Base-by-base conservation (phyloP, 345 rosid genomes). In the Bruguiera sexangula region DNA sequence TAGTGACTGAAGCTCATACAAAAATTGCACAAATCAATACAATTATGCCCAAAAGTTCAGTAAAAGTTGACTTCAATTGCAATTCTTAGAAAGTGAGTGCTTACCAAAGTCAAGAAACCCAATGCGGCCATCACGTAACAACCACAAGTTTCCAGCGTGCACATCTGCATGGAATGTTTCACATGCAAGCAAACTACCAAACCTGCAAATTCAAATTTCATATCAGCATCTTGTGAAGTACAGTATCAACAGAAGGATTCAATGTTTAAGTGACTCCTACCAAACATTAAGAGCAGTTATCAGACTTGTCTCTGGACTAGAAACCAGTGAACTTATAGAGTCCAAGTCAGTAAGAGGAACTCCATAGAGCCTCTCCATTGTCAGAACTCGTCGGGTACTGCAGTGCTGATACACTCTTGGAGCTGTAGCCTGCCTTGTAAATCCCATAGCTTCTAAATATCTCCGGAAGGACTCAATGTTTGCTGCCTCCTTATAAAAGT, bases 141-240 rank as follows among this genome's bases (percentile, higher is more conserved):
- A 60, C 98, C 97, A 91, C 73, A 91, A 82, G 83, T 94, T 94
- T 69, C 98, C 97, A 1, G 97, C 98, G 77, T 94, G 98, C 29
- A 94, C 98, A 89, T 94, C 98, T 73, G 98, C 98, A 79, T 91
- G 98, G 84, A 94, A 94, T 73, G 79, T 85, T 79, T 91, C 97
- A 78, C 98, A 91, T 52, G 93, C 96, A 66, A 94, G 93, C 77
- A 94, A 79, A 73, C 98, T 94, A 62, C 98, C 98, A 86, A 94
- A 94, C 96, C 98, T 93, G 82, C 56, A 43, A 13, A 80, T 39
- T 61, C 48, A 43, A 62, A 60, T 66, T 39, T 36, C 56, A 58
- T 52, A 51, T 6, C 54, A 74, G 60, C 27, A 59, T 43, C 50
- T 43, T 43, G 9, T 3, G 9, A 43, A 43, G 50, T 43, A 15